phyloP scores from a whole-genome alignment of 768 basidiomycete genomes.

The Krasilnikovozyma curviuscula region DNA sequence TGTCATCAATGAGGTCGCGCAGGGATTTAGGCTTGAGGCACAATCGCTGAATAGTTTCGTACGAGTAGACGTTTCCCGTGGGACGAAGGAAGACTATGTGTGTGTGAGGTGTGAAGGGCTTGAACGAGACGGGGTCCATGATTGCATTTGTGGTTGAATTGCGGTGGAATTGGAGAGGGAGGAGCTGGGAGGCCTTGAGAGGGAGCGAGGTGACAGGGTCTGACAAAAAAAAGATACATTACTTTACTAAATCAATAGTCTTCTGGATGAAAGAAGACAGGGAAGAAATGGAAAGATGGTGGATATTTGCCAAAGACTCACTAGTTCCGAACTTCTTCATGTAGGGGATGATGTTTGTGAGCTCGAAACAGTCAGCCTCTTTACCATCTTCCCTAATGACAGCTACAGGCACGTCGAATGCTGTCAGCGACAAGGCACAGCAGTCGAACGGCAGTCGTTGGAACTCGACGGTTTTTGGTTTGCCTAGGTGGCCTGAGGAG shows the following conservation, averaged over 20 bases:
- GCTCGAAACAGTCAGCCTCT: constrained; percentile 18
- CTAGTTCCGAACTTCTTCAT: constrained; percentile 39
- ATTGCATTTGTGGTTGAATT: constrained; percentile 10
- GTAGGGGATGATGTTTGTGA: constrained; percentile 76
- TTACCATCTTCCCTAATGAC: constrained; percentile 64
- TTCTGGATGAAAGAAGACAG: neutral
- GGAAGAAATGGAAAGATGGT: neutral
- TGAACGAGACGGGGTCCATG: constrained; percentile 84
- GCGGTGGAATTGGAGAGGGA: constrained; percentile 30
- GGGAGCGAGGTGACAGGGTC: constrained; percentile 31
- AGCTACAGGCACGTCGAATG: constrained; percentile 72
- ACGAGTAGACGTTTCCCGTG: constrained; percentile 81
- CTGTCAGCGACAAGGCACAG: constrained; percentile 77
- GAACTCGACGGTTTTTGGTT: constrained; percentile 20
- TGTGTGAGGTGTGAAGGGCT: constrained; percentile 88
- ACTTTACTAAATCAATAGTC: neutral
- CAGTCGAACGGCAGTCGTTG: constrained; percentile 38
- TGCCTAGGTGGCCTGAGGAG: constrained; percentile 20
- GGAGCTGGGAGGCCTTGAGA: constrained; percentile 25
- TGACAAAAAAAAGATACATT: constrained; percentile 11
- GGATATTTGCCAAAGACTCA: constrained; percentile 11
- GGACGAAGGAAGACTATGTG: constrained; percentile 78
- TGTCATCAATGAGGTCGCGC: constrained; percentile 66
- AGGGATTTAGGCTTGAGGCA: constrained; percentile 43
- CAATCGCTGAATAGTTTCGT: constrained; percentile 39